These are phyloP conservation scores for Metschnikowia reukaufii DNA, from an alignment of 805 yeast genomes.

Conservation along the genomic window DNA sequence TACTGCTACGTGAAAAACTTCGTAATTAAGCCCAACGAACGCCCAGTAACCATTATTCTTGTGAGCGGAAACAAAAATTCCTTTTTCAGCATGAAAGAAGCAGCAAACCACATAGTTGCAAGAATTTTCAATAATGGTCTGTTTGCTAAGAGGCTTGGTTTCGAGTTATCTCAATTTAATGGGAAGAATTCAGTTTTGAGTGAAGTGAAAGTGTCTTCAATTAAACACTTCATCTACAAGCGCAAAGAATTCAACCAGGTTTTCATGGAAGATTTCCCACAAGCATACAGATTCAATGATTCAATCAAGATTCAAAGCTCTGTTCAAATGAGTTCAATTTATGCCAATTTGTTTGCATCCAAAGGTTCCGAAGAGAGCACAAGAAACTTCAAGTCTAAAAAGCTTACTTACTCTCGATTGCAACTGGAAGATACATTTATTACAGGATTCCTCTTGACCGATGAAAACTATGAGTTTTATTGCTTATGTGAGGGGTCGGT, in stretches of 20 bases:
- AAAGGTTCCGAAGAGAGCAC: slow-evolving; percentile 23
- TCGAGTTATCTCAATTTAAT: slow-evolving; percentile 23
- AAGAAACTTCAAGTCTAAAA: slow-evolving; percentile 25
- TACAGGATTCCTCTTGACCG: slow-evolving; percentile 41
- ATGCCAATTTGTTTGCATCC: slow-evolving; percentile 27
- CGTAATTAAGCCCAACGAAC: slow-evolving; percentile 17
- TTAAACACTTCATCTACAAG: slow-evolving; percentile 82
- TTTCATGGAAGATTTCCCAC: slow-evolving; percentile 41
- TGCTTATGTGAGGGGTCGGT: slow-evolving; percentile 46
- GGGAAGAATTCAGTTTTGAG: slow-evolving; percentile 7
- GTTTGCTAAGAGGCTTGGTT: slow-evolving; percentile 23
- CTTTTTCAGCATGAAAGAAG: slow-evolving; percentile 70
- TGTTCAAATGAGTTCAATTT: slow-evolving; percentile 39
- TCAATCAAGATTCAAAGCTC: slow-evolving; percentile 27
- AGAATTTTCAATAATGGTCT: slow-evolving; percentile 25
- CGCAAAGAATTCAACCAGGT: slow-evolving; percentile 67
- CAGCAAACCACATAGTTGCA: slow-evolving; percentile 51
- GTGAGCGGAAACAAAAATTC: slow-evolving; percentile 73
- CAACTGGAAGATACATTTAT: slow-evolving; percentile 19
- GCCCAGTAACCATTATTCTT: slow-evolving; percentile 43
- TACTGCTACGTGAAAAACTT: slow-evolving; percentile 67
- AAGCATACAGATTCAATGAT: slow-evolving; percentile 18
- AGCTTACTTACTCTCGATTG: slow-evolving; percentile 50
- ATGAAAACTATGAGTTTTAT: slow-evolving; percentile 36
- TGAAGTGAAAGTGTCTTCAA: slow-evolving; percentile 34